A percentile compares a stretch with the other conserved stretches of the same genome.
These are phyloP conservation scores for Lactarius psammicola DNA, from an alignment of 768 basidiomycete species.

Conservation along the genomic window DNA sequence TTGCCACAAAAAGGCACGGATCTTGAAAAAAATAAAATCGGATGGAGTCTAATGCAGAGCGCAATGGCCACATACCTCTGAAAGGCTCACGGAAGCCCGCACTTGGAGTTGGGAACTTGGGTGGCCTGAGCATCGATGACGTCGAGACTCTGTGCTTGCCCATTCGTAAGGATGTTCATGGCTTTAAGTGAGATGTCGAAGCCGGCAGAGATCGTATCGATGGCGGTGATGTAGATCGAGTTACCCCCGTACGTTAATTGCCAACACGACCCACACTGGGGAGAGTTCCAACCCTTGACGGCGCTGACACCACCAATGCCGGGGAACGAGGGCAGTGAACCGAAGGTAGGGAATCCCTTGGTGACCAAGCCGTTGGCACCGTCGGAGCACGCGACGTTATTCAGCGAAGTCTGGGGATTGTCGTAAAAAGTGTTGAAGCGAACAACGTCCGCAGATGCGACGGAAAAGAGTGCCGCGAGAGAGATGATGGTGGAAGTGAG, in stretches of 20 bases:
- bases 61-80: not conserved
- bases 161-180: constrained; percentile 50
- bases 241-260: constrained; percentile 32
- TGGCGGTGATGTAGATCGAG: constrained; percentile 32
- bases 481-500: too few relatives aligned
- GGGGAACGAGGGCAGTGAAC: too few relatives aligned
- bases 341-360: too few relatives aligned
- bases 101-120: not conserved
- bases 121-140: constrained; percentile 1
- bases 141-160: constrained; percentile 8
- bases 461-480: too few relatives aligned
- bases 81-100: not conserved
- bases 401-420: constrained; percentile 16
- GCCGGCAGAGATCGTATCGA: constrained; percentile 34
- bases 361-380: constrained; percentile 30
- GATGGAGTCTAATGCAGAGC: too few relatives aligned
- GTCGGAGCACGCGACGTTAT: constrained; percentile 29
- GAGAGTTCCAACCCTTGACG: constrained; percentile 34
- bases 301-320: too few relatives aligned
- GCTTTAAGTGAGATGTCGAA: constrained; percentile 52
- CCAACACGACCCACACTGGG: constrained; percentile 18
- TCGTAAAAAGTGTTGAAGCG: too few relatives aligned
- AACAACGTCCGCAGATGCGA: too few relatives aligned
- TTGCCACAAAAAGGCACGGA: too few relatives aligned
- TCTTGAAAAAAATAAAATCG: too few relatives aligned